Percentiles rank a stretch among this genome's conserved stretches.
Conservation (phyloP, 345 rosid species). For the Syzygium grande region DNA sequence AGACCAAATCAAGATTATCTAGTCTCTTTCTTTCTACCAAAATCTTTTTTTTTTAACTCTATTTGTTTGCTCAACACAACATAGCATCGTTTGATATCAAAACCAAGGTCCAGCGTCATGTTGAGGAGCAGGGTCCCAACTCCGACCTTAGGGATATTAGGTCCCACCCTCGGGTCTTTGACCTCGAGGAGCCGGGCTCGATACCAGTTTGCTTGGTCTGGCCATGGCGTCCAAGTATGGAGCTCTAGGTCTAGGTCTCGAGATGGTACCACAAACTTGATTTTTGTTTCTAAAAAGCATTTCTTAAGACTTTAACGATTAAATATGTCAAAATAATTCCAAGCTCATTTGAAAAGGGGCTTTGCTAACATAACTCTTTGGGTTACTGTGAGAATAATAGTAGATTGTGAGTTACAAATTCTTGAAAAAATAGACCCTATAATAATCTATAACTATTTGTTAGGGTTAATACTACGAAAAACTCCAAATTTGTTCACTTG, state of each 20-base stretch:
- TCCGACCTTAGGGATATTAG: background rate
- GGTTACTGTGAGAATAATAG: no score
- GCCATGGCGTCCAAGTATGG: no score
- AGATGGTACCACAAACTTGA: background rate
- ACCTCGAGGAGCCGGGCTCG: background rate
- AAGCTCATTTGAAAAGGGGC: background rate
- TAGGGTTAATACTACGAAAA: background rate
- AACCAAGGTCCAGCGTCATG: background rate
- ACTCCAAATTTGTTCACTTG: rapidly evolving
- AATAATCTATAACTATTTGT: no score
- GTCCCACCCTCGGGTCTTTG: background rate
- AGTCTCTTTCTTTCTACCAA: no score
- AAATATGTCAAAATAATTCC: background rate
- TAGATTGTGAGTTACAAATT: no score
- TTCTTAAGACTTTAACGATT: background rate
- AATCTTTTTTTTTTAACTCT: no score
- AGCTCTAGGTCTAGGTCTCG: background rate
- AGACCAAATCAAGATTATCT: background rate
- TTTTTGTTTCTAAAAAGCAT: background rate
- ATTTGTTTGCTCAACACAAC: background rate
- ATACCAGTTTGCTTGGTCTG: background rate
- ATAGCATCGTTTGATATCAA: background rate
- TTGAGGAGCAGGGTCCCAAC: background rate
- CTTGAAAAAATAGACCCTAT: no score
- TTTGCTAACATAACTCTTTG: no score